A percentile compares a stretch with the other conserved stretches of the same genome.
These are phyloP conservation scores for Phytophthora kernoviae DNA, from an alignment of 352 stramenopile genomes.

Conservation along the genomic window DNA sequence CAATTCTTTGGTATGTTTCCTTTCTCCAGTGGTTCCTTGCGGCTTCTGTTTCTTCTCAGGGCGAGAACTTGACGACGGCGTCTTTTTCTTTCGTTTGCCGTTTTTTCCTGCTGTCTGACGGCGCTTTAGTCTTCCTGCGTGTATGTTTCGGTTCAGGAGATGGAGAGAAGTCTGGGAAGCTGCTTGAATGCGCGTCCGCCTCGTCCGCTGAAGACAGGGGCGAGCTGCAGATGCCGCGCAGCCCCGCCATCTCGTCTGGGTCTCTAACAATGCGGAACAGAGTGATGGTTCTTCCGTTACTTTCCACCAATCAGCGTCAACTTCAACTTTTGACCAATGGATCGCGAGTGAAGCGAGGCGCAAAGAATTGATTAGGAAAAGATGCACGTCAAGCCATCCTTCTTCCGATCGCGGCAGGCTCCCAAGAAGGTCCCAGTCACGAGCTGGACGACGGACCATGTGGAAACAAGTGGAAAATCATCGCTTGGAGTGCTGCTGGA, in stretches of 20 bases:
- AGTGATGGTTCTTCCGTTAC: slow-evolving; percentile 18
- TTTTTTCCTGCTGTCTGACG: background rate
- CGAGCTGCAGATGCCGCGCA: slow-evolving; percentile 48
- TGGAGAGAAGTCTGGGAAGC: slow-evolving; percentile 17
- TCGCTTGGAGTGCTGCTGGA: slow-evolving; percentile 59
- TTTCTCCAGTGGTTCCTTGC: background rate
- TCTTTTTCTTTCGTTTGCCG: slow-evolving; percentile 19
- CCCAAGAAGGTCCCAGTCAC: slow-evolving; percentile 2
- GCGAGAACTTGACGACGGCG: slow-evolving; percentile 2
- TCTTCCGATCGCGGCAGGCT: slow-evolving; percentile 30
- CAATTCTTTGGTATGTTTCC: slow-evolving; percentile 49
- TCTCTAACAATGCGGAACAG: slow-evolving; percentile 3
- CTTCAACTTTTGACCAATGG: slow-evolving; percentile 7
- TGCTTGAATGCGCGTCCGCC: slow-evolving; percentile 6
- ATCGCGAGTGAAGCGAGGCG: background rate
- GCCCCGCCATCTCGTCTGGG: slow-evolving; percentile 20
- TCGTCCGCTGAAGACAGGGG: slow-evolving; percentile 59
- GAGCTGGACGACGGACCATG: slow-evolving; percentile 38
- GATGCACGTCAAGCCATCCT: slow-evolving; percentile 37
- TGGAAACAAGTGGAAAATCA: slow-evolving; percentile 32
- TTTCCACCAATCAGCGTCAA: slow-evolving; percentile 26
- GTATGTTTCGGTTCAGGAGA: slow-evolving; percentile 12
- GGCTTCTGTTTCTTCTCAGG: slow-evolving; percentile 27
- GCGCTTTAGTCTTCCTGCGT: slow-evolving; percentile 11
- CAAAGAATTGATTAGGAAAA: background rate